These are phyloP conservation scores for Rhodosporidiobolus odoratus DNA, from an alignment of 768 basidiomycete genomes.

Conservation along the genomic window DNA sequence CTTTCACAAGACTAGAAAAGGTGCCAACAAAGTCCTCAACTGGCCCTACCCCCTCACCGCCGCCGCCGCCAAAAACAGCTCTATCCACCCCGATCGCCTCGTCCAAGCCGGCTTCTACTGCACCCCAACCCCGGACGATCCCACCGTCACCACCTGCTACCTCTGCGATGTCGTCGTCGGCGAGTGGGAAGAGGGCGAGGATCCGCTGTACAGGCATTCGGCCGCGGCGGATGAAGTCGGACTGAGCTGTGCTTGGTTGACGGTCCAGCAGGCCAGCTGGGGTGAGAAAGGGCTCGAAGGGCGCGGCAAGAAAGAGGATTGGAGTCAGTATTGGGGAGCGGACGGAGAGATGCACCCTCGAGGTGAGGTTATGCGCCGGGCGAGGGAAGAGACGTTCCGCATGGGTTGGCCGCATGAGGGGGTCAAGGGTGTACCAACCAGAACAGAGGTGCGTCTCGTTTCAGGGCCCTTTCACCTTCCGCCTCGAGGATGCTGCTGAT, in stretches of 20 bases:
- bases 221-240: conserved; percentile 13
- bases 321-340: conserved; percentile 18
- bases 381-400: conserved; percentile 24
- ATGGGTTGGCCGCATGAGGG: conserved; percentile 30
- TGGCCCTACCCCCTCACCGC: conserved; percentile 29
- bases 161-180: conserved; percentile 15
- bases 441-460: conserved; percentile 13
- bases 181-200: conserved; percentile 31
- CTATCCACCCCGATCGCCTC: conserved; percentile 34
- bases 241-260: conserved; percentile 9
- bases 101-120: conserved; percentile 24
- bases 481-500: not conserved
- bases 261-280: not conserved
- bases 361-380: conserved; percentile 5
- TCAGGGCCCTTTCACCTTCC: not conserved
- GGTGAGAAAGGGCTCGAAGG: not conserved
- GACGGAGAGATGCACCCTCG: conserved; percentile 13
- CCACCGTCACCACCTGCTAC: conserved; percentile 32
- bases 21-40: conserved; percentile 7
- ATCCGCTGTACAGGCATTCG: conserved; percentile 12
- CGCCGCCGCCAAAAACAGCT: conserved; percentile 4
- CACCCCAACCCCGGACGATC: conserved; percentile 16
- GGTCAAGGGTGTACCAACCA: conserved; percentile 13
- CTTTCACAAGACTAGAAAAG: conserved; percentile 31
- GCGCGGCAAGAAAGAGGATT: not conserved